phyloP scores from a whole-genome alignment of 1,139 yeast genomes.

The Hyphopichia wangnamkhiaoensis region DNA sequence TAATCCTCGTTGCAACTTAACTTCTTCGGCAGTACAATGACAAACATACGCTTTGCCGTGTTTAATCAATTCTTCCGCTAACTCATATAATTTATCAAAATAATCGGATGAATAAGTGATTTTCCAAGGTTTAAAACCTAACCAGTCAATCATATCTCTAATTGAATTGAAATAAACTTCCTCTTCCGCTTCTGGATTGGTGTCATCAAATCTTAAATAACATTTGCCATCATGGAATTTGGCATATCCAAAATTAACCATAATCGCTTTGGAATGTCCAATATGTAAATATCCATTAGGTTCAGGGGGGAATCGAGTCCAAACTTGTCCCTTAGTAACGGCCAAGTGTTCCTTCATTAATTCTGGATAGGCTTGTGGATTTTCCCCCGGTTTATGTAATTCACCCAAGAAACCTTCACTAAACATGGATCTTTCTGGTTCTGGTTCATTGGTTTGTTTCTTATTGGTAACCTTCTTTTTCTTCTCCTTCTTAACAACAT shows the following conservation, averaged over 20 bases:
- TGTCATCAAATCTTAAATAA: conserved; percentile 92
- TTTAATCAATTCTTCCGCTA: conserved; percentile 78
- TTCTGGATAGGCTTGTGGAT: conserved; percentile 87
- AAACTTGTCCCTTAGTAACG: conserved; percentile 78
- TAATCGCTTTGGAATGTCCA: conserved; percentile 97
- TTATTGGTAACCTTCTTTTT: conserved; percentile 36
- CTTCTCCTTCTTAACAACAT: conserved; percentile 77
- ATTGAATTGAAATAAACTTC: conserved; percentile 87
- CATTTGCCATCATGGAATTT: conserved; percentile 82
- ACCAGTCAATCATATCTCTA: conserved; percentile 82
- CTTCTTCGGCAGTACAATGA: conserved; percentile 90
- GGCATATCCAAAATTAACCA: conserved; percentile 95
- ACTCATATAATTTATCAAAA: conserved; percentile 80
- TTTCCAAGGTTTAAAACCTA: conserved; percentile 91
- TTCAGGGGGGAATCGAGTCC: conserved; percentile 97
- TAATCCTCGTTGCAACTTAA: conserved; percentile 86
- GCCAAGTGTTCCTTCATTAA: conserved; percentile 76
- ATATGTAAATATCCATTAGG: conserved; percentile 96
- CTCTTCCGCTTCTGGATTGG: conserved; percentile 98
- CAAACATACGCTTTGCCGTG: conserved; percentile 84
- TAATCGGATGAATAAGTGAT: conserved; percentile 95
- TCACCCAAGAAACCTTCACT: conserved; percentile 95
- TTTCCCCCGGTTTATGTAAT: conserved; percentile 92
- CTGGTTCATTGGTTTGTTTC: conserved; percentile 25
- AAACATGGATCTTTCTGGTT: conserved; percentile 77